phyloP scores from a whole-genome alignment of 495 filamentous ascomycete genomes.

The Trichoderma gamsii region DNA sequence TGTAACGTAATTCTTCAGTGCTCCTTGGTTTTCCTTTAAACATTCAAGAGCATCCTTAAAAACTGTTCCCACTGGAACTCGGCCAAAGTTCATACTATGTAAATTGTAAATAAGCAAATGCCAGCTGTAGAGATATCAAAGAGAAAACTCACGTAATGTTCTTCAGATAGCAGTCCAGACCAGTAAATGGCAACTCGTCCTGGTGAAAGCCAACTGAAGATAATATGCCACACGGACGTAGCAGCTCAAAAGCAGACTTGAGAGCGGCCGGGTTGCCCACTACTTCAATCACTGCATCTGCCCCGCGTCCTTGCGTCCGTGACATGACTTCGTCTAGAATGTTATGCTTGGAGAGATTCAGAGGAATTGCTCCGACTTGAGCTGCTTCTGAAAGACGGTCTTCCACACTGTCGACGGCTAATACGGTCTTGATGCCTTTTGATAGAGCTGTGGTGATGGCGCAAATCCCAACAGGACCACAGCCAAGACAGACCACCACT shows the following conservation, averaged over 20 bases:
- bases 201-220: background rate
- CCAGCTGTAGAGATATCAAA: background rate
- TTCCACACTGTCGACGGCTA: background rate
- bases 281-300: background rate
- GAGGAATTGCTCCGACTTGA: background rate
- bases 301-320: background rate
- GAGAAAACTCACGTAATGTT: background rate
- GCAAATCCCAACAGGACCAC: background rate
- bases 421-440: background rate
- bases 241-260: background rate
- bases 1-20: background rate
- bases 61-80: background rate
- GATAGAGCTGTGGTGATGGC: background rate
- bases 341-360: background rate
- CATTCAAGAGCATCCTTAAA: background rate
- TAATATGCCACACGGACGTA: background rate
- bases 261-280: background rate
- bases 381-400: background rate
- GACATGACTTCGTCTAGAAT: background rate
- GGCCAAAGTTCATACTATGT: background rate
- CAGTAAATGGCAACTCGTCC: background rate
- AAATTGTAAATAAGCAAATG: background rate
- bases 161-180: background rate
- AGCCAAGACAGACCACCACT: background rate
- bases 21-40: background rate